Base-by-base conservation (phyloP, 495 filamentous ascomycete genomes). In the Penicillium waksmanii region DNA sequence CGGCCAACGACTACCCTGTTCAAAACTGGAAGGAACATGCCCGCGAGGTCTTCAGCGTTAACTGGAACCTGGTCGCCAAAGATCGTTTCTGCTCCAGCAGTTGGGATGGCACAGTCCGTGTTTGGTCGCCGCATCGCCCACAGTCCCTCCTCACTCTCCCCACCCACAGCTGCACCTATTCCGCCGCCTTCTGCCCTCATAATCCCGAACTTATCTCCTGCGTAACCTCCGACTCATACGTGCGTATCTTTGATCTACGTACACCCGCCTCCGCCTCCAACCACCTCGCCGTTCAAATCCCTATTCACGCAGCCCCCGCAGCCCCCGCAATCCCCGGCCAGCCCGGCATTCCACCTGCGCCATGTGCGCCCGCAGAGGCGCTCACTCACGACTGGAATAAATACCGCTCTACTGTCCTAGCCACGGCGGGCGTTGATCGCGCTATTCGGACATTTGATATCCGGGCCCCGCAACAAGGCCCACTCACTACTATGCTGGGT, bases 321-420 rank as follows among this genome's bases (percentile, higher is more conserved):
- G 69, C 78, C 3, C 68, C 77, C 10, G 54, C 62, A 1, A 75
- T 76, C 31, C 76, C 73, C 58, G 61, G 71, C 23, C 62, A 67
- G 64, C 48, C 70, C 57, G 63, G 77, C 63, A 51, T 75, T n/a
- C 63, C 73, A 7, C 66, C 73, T 1, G 66, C 63, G 7, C 62
- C 68, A 1, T 56, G 63, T 40, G 73, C 82, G n/a, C 88, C 88
- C 0, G 79, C 82, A 17, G 95, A 98, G 77, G 83, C 88, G 31
- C 83, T 98, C 15, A 97, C 94, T 3, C 95, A 97, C 71, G 95
- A 98, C 74, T 98, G 96, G 96, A 98, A 98, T 73, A 98, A 98
- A 71, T 98, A 98, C 71, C 86, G 89, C 2, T 84, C 90, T 33
- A 87, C 85, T 0, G 79, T 96, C 18, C 71, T 98, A 43, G 96